Percentiles rank a stretch among this genome's conserved stretches.
phyloP scores from a whole-genome alignment of 345 rosid species.

The Salix dunnii region DNA sequence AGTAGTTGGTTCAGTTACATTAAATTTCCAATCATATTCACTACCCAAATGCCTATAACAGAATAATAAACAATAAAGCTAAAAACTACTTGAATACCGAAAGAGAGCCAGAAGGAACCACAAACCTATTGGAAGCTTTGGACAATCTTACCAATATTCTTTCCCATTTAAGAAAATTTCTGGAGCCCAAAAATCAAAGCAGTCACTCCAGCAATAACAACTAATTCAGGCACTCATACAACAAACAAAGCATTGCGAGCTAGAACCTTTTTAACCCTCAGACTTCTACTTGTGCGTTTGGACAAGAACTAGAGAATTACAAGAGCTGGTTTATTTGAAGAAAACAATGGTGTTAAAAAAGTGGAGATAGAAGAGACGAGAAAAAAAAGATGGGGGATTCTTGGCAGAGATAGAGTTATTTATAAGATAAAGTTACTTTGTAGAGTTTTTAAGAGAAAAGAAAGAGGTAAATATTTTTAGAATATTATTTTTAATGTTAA shows the following conservation, averaged over 20 bases:
- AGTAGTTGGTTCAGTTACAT: neutral
- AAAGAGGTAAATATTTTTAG: no score
- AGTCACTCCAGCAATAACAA: constrained; percentile 90
- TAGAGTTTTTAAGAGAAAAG: no score
- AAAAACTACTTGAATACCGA: constrained; percentile 3
- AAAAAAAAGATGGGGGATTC: constrained; percentile 24
- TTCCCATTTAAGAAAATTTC: constrained; percentile 89
- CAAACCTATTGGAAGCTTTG: constrained; percentile 90
- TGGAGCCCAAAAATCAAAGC: constrained; percentile 90
- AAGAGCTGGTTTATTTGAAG: constrained; percentile 9
- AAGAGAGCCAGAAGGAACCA: constrained; percentile 10
- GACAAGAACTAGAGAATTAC: constrained; percentile 33
- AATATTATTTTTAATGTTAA: no score
- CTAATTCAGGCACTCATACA: constrained; percentile 88
- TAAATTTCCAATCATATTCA: neutral
- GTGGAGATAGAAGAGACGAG: constrained; percentile 52
- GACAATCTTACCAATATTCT: constrained; percentile 84
- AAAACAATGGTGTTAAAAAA: constrained; percentile 30
- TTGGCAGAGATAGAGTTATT: constrained; percentile 39
- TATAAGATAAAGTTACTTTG: constrained; percentile 29
- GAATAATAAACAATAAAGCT: constrained; percentile 7
- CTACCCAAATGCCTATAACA: neutral
- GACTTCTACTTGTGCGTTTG: constrained; percentile 33
- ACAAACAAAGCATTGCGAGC: constrained; percentile 81
- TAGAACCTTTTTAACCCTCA: constrained; percentile 42